Percentiles rank a stretch among this genome's conserved stretches.
These are phyloP conservation scores for Tylopilus subfusipes DNA, from an alignment of 768 basidiomycete species.

Conservation along the genomic window DNA sequence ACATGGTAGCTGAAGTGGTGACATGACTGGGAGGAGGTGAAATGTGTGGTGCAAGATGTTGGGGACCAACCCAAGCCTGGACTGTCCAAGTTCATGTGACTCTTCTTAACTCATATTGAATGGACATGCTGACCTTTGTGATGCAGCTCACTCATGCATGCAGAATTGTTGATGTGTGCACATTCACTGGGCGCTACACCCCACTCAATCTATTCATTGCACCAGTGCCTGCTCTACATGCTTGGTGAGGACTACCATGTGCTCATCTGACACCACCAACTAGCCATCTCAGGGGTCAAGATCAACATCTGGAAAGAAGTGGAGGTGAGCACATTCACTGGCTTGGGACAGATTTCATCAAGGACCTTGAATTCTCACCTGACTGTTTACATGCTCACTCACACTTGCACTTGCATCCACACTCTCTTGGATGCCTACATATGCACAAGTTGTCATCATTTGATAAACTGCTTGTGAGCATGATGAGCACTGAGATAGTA, in stretches of 20 bases:
- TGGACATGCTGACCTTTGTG: neutral
- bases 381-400: slow-evolving; percentile 3
- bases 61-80: slow-evolving; percentile 4
- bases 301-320: slow-evolving; percentile 73
- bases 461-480: slow-evolving; percentile 74
- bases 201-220: slow-evolving; percentile 74
- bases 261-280: slow-evolving; percentile 60
- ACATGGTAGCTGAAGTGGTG: slow-evolving; percentile 62
- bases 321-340: slow-evolving; percentile 53
- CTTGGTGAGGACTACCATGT: slow-evolving; percentile 78
- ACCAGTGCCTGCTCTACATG: slow-evolving; percentile 79
- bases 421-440: slow-evolving; percentile 26
- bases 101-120: neutral
- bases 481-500: slow-evolving; percentile 62
- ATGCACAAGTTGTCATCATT: slow-evolving; percentile 47
- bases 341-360: slow-evolving; percentile 25
- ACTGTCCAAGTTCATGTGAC: slow-evolving; percentile 15
- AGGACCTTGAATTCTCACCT: slow-evolving; percentile 14
- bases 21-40: slow-evolving; percentile 53
- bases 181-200: slow-evolving; percentile 58
- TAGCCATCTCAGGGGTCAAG: slow-evolving; percentile 54
- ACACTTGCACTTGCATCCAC: neutral
- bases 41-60: slow-evolving; percentile 20
- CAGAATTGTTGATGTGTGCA: slow-evolving; percentile 77
- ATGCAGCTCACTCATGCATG: slow-evolving; percentile 58